Base-by-base conservation (phyloP, 1,139 yeast genomes). In the Pichia sp. region DNA sequence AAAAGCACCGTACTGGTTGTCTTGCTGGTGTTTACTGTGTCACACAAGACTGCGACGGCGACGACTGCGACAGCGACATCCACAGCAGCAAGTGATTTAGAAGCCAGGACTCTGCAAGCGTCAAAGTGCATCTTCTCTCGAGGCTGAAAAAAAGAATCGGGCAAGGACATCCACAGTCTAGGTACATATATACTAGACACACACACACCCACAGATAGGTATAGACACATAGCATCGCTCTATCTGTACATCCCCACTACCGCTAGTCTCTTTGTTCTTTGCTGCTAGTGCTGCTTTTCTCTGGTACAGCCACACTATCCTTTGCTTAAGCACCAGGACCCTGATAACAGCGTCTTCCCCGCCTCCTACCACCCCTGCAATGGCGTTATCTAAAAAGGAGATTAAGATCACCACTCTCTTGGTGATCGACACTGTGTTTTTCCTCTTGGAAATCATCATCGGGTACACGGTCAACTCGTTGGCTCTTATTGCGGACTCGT, bases 401-500 rank as follows among this genome's bases (percentile, higher is more conserved):
- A 67, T 84, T 46, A 80, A 95, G 62, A 92, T 93, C 64, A 71
- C 82, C 41, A 73, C 93, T 8, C 77, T 93, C 59, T 77, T 93
- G 69, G 81, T 73, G 53, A 75, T 93, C 54, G 99, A 93, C 70
- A 83, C 95, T 4, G 70, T 79, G 3, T 93, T 93, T 74, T 93
- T 95, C 78, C 75, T 93, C 48, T 67, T 93, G 59, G 99, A 93
- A 69, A 85, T 90, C 51, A 82, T 83, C 55, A 81, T 89, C 52
- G 97, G 96, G 45, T 92, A 90, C 70, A 78, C 90, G 26, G 96
- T 90, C 40, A 95, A 92, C 69, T 92, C 97, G 1, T 77, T 92
- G 66, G 98, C 98, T 0, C 77, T 92, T 55, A 84, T 92, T 59
- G 98, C 98, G 1, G 99, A 95, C 69, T 87, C 98, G 1, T 93